Evolutionary conservation across 2,329 filamentous ascomycete genomes (phyloP).

Genomic region (Colletotrichum shisoi): DNA sequence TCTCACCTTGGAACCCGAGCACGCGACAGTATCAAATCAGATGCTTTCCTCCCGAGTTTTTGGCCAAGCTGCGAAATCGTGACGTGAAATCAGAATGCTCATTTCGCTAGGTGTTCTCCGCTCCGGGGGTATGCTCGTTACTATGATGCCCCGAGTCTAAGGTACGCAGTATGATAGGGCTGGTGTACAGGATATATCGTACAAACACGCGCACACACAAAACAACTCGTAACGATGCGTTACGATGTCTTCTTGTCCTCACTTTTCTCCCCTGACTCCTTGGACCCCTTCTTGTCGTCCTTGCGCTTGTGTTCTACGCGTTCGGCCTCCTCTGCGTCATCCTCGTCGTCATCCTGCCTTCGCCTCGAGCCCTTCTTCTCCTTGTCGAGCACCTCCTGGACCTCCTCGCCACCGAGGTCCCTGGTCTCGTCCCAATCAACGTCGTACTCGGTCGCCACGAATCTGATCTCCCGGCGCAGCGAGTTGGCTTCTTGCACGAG

Average conservation of each 20-base stretch:
- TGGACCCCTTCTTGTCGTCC: constrained; percentile 43
- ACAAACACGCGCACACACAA: background rate
- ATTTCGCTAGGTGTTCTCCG: background rate
- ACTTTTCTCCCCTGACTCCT: constrained; percentile 42
- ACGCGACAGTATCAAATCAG: background rate
- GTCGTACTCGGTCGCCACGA: constrained; percentile 84
- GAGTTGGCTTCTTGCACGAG: constrained; percentile 81
- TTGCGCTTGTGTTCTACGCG: constrained; percentile 49
- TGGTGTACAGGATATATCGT: constrained; percentile 22
- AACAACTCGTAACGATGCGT: background rate
- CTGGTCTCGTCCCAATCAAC: constrained; percentile 84
- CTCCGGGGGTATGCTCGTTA: background rate
- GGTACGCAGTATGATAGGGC: background rate
- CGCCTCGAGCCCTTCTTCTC: constrained; percentile 56
- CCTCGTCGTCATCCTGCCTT: constrained; percentile 49
- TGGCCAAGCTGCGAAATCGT: background rate
- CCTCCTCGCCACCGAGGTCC: constrained; percentile 75
- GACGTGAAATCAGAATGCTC: background rate
- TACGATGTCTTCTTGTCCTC: constrained; percentile 24
- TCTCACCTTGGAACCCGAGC: background rate
- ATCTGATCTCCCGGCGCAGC: constrained; percentile 79
- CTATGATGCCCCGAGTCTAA: constrained; percentile 6
- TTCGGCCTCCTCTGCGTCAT: constrained; percentile 51
- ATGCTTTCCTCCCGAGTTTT: background rate
- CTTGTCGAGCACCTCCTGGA: constrained; percentile 64